These are phyloP conservation scores for Rhamnella rubrinervis DNA, from an alignment of 331 rosid genomes.

Conservation along the genomic window DNA sequence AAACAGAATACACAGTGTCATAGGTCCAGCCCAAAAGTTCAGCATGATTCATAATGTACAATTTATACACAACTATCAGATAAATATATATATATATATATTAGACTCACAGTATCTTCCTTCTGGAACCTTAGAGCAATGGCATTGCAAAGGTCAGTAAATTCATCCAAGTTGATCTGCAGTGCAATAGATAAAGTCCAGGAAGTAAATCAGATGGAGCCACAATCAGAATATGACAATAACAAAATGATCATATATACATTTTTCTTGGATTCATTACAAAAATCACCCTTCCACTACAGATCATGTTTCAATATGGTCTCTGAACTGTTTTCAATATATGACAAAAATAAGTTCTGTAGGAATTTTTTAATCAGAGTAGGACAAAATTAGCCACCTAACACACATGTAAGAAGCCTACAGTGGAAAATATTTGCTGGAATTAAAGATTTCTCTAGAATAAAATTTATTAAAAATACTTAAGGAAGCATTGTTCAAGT, in stretches of 20 bases:
- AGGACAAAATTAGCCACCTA: no score
- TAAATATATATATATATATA: slow-evolving; percentile 17
- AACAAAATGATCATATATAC: background rate
- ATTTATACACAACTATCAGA: slow-evolving; percentile 18
- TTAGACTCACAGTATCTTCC: slow-evolving; percentile 72
- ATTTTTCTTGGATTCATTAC: no score
- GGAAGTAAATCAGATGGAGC: slow-evolving; percentile 15
- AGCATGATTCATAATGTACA: slow-evolving; percentile 5
- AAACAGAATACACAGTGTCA: slow-evolving; percentile 35
- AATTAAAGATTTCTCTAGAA: no score
- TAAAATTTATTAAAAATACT: no score
- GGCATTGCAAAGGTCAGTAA: slow-evolving; percentile 92
- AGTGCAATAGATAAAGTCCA: slow-evolving; percentile 21
- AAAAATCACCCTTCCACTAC: no score
- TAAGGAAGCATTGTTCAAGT: no score
- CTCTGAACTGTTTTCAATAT: no score
- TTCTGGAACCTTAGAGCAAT: slow-evolving; percentile 78
- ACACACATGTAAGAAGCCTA: no score
- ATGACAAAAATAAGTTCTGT: no score
- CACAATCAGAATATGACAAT: slow-evolving; percentile 1
- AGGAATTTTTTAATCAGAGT: no score
- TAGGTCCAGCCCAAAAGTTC: slow-evolving; percentile 24
- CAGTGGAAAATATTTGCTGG: no score
- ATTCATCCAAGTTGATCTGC: slow-evolving; percentile 84
- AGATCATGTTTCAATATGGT: no score